Base-by-base conservation (phyloP, 2,329 filamentous ascomycete genomes). In the Hypoxylon sp. region DNA sequence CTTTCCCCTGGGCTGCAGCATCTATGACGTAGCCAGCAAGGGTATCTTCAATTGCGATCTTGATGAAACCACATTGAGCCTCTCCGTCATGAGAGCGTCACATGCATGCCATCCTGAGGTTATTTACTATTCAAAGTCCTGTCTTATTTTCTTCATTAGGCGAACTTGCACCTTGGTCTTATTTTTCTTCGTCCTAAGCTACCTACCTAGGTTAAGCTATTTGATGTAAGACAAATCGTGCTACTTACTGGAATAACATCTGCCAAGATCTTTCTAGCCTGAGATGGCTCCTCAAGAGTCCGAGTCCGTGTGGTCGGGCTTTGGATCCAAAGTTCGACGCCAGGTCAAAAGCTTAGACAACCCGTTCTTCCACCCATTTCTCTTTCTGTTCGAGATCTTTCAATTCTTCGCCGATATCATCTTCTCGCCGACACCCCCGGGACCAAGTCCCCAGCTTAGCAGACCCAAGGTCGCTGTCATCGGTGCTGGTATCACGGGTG, bases 401-500 rank as follows among this genome's bases (percentile, higher is more conserved):
- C 90, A 93, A 81, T 88, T 83, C 79, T 65, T 91, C 6, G 79
- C 90, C 1, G 82, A 84, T 70, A 84, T 83, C 68, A 70, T 93
- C 30, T 85, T 96, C 53, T 89, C 92, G 0, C 92, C 92, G 0
- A 82, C 79, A 4, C 88, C 92, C 4, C 92, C 91, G 0, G 81
- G 84, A 1, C 85, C 88, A 0, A 80, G 83, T 63, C 77, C 81
- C 0, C 79, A 81, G 6, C 79, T 91, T n/a, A 79, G 79, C 11
- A 81, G 89, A 26, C 89, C 91, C 13, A 88, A 84, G 62, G 82
- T 92, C 58, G 90, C 89, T 2, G 81, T 92, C 30, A 88, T 92
- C 67, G 89, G 90, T 2, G 87, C 89, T 26, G 89, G 90, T 1
- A 82, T 96, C 56, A 95, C 85, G 0, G 85, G 92, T 3, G 88